phyloP scores from a whole-genome alignment of 129 eudicot species.

The Flaveria robusta region DNA sequence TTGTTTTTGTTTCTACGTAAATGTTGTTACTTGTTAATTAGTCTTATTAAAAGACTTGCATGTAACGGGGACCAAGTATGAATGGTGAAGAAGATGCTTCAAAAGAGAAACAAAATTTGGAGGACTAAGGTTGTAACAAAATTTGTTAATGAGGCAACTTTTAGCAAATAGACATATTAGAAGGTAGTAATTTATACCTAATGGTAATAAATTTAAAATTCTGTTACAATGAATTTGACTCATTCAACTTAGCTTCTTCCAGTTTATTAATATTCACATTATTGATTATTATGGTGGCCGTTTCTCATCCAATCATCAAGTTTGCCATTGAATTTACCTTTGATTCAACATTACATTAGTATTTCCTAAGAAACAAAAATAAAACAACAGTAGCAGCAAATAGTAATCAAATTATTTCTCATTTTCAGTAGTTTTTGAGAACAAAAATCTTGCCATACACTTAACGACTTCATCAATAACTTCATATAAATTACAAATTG shows the following conservation, averaged over 20 bases:
- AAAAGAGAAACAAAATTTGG: slow-evolving; percentile 9
- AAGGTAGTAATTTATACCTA: not conserved
- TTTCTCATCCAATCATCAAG: not conserved
- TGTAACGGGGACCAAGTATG: not conserved
- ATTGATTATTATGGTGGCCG: not conserved
- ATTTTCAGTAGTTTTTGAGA: slow-evolving; percentile 3
- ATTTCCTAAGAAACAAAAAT: not conserved
- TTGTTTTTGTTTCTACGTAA: not conserved
- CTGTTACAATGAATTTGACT: not conserved
- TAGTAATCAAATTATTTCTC: slow-evolving; percentile 1
- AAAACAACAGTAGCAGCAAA: not conserved
- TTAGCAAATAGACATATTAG: not conserved
- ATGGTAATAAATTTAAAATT: not conserved
- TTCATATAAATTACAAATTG: slow-evolving; percentile 10
- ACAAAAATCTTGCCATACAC: not conserved
- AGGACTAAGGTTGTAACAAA: not conserved
- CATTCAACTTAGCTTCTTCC: not conserved
- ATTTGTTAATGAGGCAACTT: not conserved
- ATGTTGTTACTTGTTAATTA: not conserved
- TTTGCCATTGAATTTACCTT: not conserved
- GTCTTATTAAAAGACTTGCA: not conserved
- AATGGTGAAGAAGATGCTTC: not conserved
- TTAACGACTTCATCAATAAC: slow-evolving; percentile 13
- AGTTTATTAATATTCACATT: not conserved
- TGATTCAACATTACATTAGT: not conserved